phyloP scores from a whole-genome alignment of 108 stramenopile species.

The Skeletonema menzelii region DNA sequence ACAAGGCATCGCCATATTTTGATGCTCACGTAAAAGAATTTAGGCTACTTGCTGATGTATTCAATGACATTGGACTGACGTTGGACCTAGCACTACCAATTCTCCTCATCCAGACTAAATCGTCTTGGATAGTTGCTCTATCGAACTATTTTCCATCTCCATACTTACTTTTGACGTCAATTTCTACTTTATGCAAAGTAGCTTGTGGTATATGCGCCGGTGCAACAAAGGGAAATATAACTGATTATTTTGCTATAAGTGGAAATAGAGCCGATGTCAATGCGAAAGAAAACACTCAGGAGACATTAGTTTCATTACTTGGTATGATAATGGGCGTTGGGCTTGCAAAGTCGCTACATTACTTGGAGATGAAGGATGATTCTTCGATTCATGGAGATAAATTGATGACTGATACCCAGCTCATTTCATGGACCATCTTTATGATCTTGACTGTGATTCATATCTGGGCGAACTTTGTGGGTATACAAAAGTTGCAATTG shows the following conservation, averaged over 20 bases:
- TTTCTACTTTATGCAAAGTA: conserved; percentile 84
- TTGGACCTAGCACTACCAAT: conserved; percentile 88
- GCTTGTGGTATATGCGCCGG: conserved; percentile 90
- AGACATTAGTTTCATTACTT: conserved; percentile 90
- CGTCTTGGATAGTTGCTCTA: conserved; percentile 4
- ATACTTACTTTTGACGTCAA: conserved; percentile 56
- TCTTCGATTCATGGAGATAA: neutral
- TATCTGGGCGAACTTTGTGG: conserved; percentile 92
- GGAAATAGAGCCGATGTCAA: conserved; percentile 93
- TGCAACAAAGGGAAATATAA: conserved; percentile 88
- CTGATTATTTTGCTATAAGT: conserved; percentile 68
- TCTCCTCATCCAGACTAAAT: conserved; percentile 5
- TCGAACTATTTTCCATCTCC: conserved; percentile 26
- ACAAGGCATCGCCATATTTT: conserved; percentile 63
- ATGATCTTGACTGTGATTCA: conserved; percentile 79
- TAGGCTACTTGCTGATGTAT: conserved; percentile 93
- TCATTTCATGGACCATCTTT: conserved; percentile 82
- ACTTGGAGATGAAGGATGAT: conserved; percentile 38
- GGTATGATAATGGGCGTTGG: conserved; percentile 85
- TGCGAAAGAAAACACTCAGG: conserved; percentile 96
- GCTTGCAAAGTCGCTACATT: conserved; percentile 54
- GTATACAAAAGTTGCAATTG: conserved; percentile 75
- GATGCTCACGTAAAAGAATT: conserved; percentile 94
- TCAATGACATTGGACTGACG: conserved; percentile 90
- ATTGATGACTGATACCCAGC: conserved; percentile 16